Conservation (phyloP, 2,329 filamentous ascomycete species). For the Nannizziopsis arthrosporioides region DNA sequence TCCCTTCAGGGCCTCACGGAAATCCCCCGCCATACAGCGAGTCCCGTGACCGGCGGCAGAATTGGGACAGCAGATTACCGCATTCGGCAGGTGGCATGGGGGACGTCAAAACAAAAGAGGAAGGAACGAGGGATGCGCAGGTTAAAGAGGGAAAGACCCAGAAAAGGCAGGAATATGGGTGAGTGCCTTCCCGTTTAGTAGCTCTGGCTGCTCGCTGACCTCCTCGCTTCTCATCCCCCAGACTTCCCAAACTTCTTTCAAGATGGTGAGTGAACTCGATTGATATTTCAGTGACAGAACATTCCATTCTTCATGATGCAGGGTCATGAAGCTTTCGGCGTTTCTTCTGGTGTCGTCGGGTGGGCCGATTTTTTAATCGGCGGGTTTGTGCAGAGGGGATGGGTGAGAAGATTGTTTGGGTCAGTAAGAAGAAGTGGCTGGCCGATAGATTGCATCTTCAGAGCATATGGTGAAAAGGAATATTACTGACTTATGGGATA, state of each 20-base stretch:
- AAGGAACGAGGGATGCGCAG: no score
- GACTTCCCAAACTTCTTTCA: background rate
- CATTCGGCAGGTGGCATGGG: no score
- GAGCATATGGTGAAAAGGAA: slow-evolving; percentile 1
- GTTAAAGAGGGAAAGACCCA: no score
- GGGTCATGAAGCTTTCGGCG: background rate
- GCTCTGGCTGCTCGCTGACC: background rate
- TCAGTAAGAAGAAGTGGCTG: background rate
- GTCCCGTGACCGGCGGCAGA: no score
- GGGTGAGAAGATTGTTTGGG: background rate
- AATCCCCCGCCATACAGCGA: no score
- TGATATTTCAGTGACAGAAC: background rate
- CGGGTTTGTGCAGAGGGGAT: background rate
- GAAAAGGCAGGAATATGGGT: background rate
- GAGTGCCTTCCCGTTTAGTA: slow-evolving; percentile 4
- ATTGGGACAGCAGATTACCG: no score
- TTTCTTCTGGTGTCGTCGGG: background rate
- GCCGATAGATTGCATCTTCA: background rate
- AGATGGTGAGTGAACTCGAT: slow-evolving; percentile 4
- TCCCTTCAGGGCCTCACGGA: no score
- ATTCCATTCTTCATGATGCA: background rate
- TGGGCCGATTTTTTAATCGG: background rate
- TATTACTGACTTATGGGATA: background rate
- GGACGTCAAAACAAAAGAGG: no score
- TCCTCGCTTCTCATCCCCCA: background rate